These are phyloP conservation scores for Gillenia trifoliata DNA, from an alignment of 306 rosid species.

Conservation along the genomic window DNA sequence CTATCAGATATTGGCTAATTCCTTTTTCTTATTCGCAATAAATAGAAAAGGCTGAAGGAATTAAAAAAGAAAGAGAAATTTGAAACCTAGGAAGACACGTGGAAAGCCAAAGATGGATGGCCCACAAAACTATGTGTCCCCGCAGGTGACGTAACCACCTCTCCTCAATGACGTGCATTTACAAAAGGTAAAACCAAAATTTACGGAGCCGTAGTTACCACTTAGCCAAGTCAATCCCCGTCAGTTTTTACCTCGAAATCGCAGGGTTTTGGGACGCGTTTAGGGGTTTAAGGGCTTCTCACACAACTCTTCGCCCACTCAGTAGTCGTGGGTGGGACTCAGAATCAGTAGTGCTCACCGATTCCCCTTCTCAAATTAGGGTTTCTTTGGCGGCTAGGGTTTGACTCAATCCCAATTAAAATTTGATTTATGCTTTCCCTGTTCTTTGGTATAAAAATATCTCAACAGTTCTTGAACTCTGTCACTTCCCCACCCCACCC, in stretches of 20 bases:
- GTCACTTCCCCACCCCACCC: too few relatives aligned
- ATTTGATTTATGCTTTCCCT: background rate
- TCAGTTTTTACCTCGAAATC: constrained; percentile 4
- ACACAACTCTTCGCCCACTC: constrained; percentile 1
- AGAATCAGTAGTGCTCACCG: background rate
- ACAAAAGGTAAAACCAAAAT: background rate
- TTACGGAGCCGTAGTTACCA: background rate
- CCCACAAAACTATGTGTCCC: background rate
- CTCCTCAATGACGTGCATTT: background rate
- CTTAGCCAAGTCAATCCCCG: background rate
- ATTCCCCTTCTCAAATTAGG: background rate
- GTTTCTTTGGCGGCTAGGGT: constrained; percentile 75
- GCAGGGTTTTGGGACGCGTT: constrained; percentile 22
- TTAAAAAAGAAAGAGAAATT: too few relatives aligned
- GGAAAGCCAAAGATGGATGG: background rate
- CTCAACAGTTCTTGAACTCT: constrained; percentile 5
- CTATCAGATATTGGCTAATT: too few relatives aligned
- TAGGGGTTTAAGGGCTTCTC: constrained; percentile 24
- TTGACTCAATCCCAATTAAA: constrained; percentile 17
- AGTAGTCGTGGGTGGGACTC: constrained; percentile 2
- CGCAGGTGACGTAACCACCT: background rate
- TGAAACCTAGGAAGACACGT: background rate
- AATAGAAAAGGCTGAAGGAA: too few relatives aligned
- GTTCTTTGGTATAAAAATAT: background rate
- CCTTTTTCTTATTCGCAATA: too few relatives aligned